A percentile compares a stretch with the other conserved stretches of the same genome.
These are phyloP conservation scores for Pisolithus thermaeus DNA, from an alignment of 1,284 basidiomycete species.

Conservation along the genomic window DNA sequence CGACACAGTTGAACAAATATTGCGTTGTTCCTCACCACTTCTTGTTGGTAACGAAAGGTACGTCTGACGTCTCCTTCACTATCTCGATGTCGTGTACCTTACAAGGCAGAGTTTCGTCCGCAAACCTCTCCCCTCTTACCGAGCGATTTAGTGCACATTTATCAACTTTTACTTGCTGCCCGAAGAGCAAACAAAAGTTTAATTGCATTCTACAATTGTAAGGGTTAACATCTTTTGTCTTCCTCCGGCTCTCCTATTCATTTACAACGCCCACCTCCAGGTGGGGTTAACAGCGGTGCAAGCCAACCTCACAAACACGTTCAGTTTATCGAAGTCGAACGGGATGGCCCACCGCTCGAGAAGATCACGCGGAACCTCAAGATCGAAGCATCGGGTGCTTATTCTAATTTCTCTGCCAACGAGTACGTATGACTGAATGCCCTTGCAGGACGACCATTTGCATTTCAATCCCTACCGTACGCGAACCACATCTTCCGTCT, in stretches of 20 bases:
- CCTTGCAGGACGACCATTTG: slow-evolving; percentile 63
- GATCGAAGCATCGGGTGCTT: slow-evolving; percentile 55
- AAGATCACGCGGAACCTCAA: slow-evolving; percentile 51
- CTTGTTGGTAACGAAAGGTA: slow-evolving; percentile 75
- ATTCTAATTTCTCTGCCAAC: slow-evolving; percentile 3
- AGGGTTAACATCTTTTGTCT: slow-evolving; percentile 11
- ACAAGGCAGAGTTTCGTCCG: slow-evolving; percentile 54
- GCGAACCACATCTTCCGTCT: slow-evolving; percentile 75
- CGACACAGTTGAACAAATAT: slow-evolving; percentile 72
- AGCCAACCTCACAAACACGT: slow-evolving; percentile 86
- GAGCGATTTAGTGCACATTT: slow-evolving; percentile 68
- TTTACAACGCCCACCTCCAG: slow-evolving; percentile 30
- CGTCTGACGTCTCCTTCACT: background rate
- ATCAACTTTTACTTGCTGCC: slow-evolving; percentile 65
- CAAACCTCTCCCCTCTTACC: slow-evolving; percentile 78
- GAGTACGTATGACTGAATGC: slow-evolving; percentile 7
- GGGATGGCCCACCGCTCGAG: slow-evolving; percentile 70
- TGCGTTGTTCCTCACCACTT: slow-evolving; percentile 81
- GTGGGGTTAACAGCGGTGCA: slow-evolving; percentile 77
- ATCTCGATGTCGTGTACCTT: slow-evolving; percentile 1
- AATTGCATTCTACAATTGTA: slow-evolving; percentile 86
- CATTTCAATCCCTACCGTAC: slow-evolving; percentile 64
- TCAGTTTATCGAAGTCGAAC: slow-evolving; percentile 64
- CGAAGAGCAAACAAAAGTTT: slow-evolving; percentile 51
- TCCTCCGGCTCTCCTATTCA: background rate